These are phyloP conservation scores for Chenopodium formosanum DNA, from an alignment of 148 eudicot species.

Conservation along the genomic window DNA sequence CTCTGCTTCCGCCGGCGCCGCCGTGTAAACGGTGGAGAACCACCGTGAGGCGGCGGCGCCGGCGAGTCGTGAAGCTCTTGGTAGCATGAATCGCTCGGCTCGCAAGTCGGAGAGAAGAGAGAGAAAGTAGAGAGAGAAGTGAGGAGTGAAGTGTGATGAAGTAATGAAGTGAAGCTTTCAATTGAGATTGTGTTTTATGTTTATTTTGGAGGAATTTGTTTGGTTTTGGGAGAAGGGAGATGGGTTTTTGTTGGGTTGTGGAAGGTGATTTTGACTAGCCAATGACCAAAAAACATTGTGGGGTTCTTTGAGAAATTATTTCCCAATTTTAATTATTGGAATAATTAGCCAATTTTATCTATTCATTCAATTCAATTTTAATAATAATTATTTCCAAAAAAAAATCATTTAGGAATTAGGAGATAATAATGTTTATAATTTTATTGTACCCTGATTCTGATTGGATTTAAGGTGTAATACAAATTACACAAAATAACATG, in stretches of 20 bases:
- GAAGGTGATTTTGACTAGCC: conserved; percentile 9
- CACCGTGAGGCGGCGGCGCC: conserved; percentile 34
- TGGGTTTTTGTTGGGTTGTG: conserved; percentile 10
- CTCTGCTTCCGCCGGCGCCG: conserved; percentile 18
- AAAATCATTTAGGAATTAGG: too few relatives aligned
- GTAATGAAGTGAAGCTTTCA: background rate
- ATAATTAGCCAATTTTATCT: too few relatives aligned
- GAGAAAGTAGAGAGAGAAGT: background rate
- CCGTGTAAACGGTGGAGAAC: conserved; percentile 39
- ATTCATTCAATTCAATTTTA: too few relatives aligned
- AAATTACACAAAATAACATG: too few relatives aligned
- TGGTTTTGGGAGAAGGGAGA: conserved; percentile 2
- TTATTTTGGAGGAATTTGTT: background rate
- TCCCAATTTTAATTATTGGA: too few relatives aligned
- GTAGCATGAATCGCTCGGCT: conserved; percentile 58
- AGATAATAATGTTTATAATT: too few relatives aligned
- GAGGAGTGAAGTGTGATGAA: background rate
- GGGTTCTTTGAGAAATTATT: background rate
- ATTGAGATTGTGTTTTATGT: background rate
- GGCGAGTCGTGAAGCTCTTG: conserved; percentile 29
- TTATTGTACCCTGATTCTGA: too few relatives aligned
- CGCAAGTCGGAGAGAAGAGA: conserved; percentile 33
- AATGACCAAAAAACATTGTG: background rate
- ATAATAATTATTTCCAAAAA: too few relatives aligned
- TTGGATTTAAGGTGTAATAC: too few relatives aligned